These are phyloP conservation scores for Schizophyllum amplum DNA, from an alignment of 1,284 basidiomycete genomes.

Conservation along the genomic window DNA sequence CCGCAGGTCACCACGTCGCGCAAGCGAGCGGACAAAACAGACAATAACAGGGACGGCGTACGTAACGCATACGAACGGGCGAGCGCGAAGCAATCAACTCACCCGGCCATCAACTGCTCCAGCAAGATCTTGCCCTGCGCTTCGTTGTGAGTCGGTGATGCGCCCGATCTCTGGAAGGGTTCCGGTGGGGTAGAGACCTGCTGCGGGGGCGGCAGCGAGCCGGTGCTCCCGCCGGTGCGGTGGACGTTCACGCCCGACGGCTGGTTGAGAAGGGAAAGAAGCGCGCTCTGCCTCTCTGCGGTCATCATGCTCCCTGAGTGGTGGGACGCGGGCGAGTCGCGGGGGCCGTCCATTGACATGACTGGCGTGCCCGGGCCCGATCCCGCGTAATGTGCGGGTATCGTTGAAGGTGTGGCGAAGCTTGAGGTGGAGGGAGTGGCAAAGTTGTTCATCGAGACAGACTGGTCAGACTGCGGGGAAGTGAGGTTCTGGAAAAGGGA, in stretches of 20 bases:
- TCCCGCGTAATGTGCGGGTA: constrained; percentile 21
- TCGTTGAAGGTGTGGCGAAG: constrained; percentile 7
- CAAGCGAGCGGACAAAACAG: constrained; percentile 5
- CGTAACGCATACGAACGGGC: background rate
- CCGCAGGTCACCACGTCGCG: background rate
- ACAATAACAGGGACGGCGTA: background rate
- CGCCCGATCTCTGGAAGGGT: constrained; percentile 48
- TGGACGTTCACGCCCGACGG: constrained; percentile 24
- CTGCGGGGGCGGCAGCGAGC: constrained; percentile 25
- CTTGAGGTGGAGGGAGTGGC: background rate
- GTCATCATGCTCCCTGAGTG: constrained; percentile 27
- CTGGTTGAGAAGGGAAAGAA: constrained; percentile 59
- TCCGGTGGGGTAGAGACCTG: constrained; percentile 64
- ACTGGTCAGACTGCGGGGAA: constrained; percentile 21
- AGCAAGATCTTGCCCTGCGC: constrained; percentile 65
- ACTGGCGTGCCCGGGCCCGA: constrained; percentile 49
- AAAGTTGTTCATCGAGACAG: constrained; percentile 8
- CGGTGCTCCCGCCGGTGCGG: constrained; percentile 7
- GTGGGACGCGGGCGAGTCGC: constrained; percentile 27
- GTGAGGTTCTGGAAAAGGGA: constrained; percentile 48
- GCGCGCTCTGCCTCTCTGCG: constrained; percentile 60
- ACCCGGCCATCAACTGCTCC: constrained; percentile 76
- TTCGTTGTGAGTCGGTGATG: constrained; percentile 49
- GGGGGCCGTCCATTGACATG: constrained; percentile 42
- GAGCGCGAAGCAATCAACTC: constrained; percentile 23